A percentile compares a stretch with the other conserved stretches of the same genome.
phyloP scores from a whole-genome alignment of 768 basidiomycete species.

The Boletus rubroflammeus region DNA sequence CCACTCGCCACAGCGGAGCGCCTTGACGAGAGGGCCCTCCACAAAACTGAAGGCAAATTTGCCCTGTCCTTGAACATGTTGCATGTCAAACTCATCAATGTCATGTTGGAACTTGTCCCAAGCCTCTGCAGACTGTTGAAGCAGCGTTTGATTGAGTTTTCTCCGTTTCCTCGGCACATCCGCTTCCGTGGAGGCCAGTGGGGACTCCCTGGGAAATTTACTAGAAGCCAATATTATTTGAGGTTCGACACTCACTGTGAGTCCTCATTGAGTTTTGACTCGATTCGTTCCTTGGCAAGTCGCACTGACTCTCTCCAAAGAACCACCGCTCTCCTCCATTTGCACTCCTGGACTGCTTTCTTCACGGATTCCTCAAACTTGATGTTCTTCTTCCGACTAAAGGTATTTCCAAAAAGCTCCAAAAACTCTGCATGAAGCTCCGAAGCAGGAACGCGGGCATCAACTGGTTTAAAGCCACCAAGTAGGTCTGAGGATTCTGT shows the following conservation, averaged over 20 bases:
- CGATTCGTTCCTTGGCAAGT: slow-evolving; percentile 65
- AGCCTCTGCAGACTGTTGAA: slow-evolving; percentile 43
- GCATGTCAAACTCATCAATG: slow-evolving; percentile 79
- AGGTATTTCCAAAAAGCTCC: slow-evolving; percentile 78
- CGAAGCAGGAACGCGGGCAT: slow-evolving; percentile 74
- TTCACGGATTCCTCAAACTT: slow-evolving; percentile 79
- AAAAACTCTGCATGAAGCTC: slow-evolving; percentile 70
- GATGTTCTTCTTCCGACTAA: slow-evolving; percentile 86
- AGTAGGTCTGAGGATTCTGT: slow-evolving; percentile 93
- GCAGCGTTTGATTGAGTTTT: slow-evolving; percentile 48
- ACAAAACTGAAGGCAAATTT: slow-evolving; percentile 94
- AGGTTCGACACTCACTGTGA: slow-evolving; percentile 17
- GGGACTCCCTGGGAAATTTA: slow-evolving; percentile 9
- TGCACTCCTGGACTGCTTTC: slow-evolving; percentile 76
- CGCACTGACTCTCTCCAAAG: slow-evolving; percentile 79
- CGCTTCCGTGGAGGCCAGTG: slow-evolving; percentile 32
- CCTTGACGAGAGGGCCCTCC: slow-evolving; percentile 93
- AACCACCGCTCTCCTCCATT: slow-evolving; percentile 80
- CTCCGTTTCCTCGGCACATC: slow-evolving; percentile 66
- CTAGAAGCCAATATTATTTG: neutral
- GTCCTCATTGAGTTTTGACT: slow-evolving; percentile 31
- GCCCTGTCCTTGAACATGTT: slow-evolving; percentile 82
- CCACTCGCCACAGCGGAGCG: slow-evolving; percentile 88
- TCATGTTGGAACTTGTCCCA: slow-evolving; percentile 71
- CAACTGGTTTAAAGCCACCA: slow-evolving; percentile 95